A percentile compares a stretch with the other conserved stretches of the same genome.
Evolutionary conservation across 176 grass and related monocot genomes (phyloP).

Genomic region (Carex parvula): DNA sequence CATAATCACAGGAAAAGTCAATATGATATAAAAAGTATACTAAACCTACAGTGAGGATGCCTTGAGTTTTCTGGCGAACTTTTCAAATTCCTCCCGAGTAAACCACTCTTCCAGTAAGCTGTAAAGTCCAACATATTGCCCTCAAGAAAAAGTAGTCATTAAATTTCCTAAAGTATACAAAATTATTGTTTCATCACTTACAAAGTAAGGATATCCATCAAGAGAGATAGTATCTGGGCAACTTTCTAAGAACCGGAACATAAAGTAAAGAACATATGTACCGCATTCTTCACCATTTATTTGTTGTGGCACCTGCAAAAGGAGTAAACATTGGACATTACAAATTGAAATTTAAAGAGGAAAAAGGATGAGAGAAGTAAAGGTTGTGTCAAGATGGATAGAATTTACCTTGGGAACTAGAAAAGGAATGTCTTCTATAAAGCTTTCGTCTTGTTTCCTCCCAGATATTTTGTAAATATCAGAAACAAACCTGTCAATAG

Average conservation of each 20-base stretch:
- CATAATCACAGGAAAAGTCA: not conserved
- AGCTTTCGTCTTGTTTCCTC: conserved; percentile 46
- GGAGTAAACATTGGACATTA: not conserved
- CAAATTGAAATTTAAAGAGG: conserved; percentile 20
- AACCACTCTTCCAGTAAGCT: conserved; percentile 64
- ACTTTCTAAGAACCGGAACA: conserved; percentile 50
- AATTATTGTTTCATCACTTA: conserved; percentile 1
- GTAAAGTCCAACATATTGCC: not conserved
- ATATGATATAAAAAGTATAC: conserved; percentile 16
- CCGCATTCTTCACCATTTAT: conserved; percentile 67
- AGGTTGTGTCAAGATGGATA: conserved; percentile 11
- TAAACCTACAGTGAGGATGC: conserved; percentile 44
- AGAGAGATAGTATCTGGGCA: conserved; percentile 48
- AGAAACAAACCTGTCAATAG: conserved; percentile 52
- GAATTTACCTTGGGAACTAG: conserved; percentile 64
- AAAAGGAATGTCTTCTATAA: conserved; percentile 55
- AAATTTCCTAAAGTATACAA: not conserved
- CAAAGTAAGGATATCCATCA: conserved; percentile 41
- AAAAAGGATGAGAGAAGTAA: not conserved
- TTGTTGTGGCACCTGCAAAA: conserved; percentile 76
- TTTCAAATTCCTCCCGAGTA: conserved; percentile 57
- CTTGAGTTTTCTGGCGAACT: conserved; percentile 45
- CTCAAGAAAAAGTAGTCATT: not conserved
- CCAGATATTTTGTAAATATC: conserved; percentile 74
- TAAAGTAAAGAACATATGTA: conserved; percentile 78